A percentile compares a stretch with the other conserved stretches of the same genome.
These are phyloP conservation scores for Poronia punctata DNA, from an alignment of 495 filamentous ascomycete species.

Conservation along the genomic window DNA sequence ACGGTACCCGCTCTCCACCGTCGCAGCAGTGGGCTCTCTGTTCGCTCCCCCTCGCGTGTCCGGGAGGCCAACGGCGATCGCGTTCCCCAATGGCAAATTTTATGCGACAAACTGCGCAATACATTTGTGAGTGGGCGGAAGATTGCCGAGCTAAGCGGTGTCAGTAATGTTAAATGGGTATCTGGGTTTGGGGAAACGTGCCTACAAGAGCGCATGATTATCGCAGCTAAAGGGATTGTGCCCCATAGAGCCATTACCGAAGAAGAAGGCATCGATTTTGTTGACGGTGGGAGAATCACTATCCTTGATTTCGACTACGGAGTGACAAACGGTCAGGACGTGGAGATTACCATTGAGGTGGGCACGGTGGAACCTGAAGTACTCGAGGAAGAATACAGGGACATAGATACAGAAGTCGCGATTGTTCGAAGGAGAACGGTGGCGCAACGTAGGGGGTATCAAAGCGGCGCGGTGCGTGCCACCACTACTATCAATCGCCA, in stretches of 20 bases:
- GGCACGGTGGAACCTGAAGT: conserved; percentile 62
- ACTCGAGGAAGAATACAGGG: conserved; percentile 66
- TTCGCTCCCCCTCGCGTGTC: conserved; percentile 25
- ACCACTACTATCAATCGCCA: conserved; percentile 28
- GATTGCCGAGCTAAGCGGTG: conserved; percentile 47
- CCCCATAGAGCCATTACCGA: conserved; percentile 52
- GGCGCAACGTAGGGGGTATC: conserved; percentile 43
- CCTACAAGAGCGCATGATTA: conserved; percentile 55
- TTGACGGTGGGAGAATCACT: conserved; percentile 76
- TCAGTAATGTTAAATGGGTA: conserved; percentile 60
- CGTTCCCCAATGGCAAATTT: conserved; percentile 62
- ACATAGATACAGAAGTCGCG: conserved; percentile 75
- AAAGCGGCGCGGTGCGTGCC: conserved; percentile 29
- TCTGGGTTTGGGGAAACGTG: conserved; percentile 36
- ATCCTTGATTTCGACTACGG: conserved; percentile 69
- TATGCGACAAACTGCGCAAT: conserved; percentile 58
- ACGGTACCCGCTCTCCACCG: conserved; percentile 23
- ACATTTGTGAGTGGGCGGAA: conserved; percentile 55
- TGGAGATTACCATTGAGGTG: conserved; percentile 63
- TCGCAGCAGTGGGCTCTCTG: conserved; percentile 34
- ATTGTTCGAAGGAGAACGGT: conserved; percentile 71
- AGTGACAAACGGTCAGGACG: conserved; percentile 44
- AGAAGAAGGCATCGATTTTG: conserved; percentile 64
- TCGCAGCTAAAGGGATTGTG: conserved; percentile 70
- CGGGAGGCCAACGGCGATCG: conserved; percentile 31